Percentiles rank a stretch among this genome's conserved stretches.
Conservation (phyloP, 2,329 filamentous ascomycete species). For the Ceratocystiopsis minuta region DNA sequence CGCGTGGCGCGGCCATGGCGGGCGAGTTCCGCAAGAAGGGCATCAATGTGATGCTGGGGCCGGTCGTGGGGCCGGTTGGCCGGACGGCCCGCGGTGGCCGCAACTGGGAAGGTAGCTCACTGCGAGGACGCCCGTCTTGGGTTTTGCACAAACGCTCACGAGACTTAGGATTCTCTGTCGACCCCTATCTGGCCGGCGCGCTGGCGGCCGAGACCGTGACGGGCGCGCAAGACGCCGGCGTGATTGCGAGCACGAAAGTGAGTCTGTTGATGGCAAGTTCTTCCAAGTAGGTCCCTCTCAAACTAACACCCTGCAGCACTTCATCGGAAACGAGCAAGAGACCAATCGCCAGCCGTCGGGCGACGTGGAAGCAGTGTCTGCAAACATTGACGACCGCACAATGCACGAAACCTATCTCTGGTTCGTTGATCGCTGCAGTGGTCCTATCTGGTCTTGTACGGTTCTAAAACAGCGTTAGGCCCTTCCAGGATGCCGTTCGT, state of each 20-base stretch:
- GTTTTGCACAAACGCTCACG: constrained; percentile 16
- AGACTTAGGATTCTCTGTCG: constrained; percentile 21
- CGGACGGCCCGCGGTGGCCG: constrained; percentile 41
- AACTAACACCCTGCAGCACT: constrained; percentile 43
- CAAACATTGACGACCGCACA: constrained; percentile 41
- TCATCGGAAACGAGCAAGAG: constrained; percentile 63
- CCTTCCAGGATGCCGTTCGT: constrained; percentile 48
- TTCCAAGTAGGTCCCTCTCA: no score
- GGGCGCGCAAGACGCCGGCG: constrained; percentile 52
- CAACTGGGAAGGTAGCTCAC: constrained; percentile 32
- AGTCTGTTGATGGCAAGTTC: background rate
- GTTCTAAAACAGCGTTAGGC: constrained; percentile 22
- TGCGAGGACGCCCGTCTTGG: constrained; percentile 4
- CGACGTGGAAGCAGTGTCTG: constrained; percentile 31
- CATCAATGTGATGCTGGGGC: constrained; percentile 60
- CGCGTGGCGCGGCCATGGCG: constrained; percentile 56
- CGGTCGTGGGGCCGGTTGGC: constrained; percentile 51
- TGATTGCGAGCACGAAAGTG: constrained; percentile 47
- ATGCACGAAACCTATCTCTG: constrained; percentile 49
- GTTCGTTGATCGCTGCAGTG: constrained; percentile 16
- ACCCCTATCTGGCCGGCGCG: constrained; percentile 41
- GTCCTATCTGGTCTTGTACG: no score
- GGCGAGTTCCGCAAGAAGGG: constrained; percentile 61
- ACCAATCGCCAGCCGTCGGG: constrained; percentile 44
- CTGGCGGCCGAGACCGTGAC: constrained; percentile 36